A percentile compares a stretch with the other conserved stretches of the same genome.
Conservation (phyloP, 2,329 filamentous ascomycete species). For the Colletotrichum lupini region DNA sequence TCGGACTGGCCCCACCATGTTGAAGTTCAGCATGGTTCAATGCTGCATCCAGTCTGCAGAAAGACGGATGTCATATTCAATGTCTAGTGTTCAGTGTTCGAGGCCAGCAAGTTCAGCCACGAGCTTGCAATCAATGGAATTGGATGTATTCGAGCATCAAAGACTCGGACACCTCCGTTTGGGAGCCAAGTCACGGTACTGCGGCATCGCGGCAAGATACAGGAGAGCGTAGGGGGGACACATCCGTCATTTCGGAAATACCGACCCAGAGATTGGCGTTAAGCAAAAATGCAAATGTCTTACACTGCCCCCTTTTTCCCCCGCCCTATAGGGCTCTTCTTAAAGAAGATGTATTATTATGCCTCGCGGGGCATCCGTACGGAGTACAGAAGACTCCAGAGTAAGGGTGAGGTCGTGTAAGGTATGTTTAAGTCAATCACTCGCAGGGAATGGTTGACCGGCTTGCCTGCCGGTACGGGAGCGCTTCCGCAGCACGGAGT, state of each 20-base stretch:
- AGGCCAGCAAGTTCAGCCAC: neutral
- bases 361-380: neutral
- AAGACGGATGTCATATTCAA: neutral
- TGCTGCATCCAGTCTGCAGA: neutral
- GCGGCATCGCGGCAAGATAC: neutral
- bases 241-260: neutral
- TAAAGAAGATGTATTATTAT: neutral
- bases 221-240: too few relatives aligned
- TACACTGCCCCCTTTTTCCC: neutral
- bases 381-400: too few relatives aligned
- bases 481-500: neutral
- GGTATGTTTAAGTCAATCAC: neutral
- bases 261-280: neutral
- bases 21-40: neutral
- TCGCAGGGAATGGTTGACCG: too few relatives aligned
- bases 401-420: neutral
- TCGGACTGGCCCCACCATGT: neutral
- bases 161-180: neutral
- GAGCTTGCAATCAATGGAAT: too few relatives aligned
- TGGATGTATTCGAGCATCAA: neutral
- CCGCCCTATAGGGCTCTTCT: slow-evolving; percentile 1
- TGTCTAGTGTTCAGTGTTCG: neutral
- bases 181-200: neutral
- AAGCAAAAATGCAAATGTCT: too few relatives aligned
- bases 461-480: neutral